Evolutionary conservation across 2,329 filamentous ascomycete genomes (phyloP).

Genomic region (Cryphonectria naterciae): DNA sequence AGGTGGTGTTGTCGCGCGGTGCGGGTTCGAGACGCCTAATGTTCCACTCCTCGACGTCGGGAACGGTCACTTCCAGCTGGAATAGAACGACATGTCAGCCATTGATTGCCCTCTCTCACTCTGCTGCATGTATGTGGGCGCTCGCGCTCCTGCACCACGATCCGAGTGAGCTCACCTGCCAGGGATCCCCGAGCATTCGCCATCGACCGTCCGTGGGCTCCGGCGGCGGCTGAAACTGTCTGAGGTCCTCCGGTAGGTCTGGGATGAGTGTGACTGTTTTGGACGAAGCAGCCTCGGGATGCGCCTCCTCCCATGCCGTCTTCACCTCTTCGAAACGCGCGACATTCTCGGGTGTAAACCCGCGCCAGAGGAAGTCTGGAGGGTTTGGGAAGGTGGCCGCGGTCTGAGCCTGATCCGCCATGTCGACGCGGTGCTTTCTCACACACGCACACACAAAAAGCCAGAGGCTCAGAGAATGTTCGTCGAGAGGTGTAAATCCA

Average conservation of each 20-base stretch:
- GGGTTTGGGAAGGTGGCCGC: constrained; percentile 77
- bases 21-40: constrained; percentile 67
- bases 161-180: constrained; percentile 49
- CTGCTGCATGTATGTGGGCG: neutral
- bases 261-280: constrained; percentile 42
- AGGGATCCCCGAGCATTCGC: constrained; percentile 72
- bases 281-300: constrained; percentile 33
- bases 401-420: constrained; percentile 59
- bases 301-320: constrained; percentile 42
- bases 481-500: neutral
- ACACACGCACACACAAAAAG: neutral
- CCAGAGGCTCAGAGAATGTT: neutral
- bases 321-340: constrained; percentile 55
- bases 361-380: constrained; percentile 79
- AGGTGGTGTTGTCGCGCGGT: constrained; percentile 44
- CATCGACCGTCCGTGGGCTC: constrained; percentile 74
- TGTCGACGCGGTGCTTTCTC: constrained; percentile 37
- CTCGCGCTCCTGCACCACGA: constrained; percentile 14
- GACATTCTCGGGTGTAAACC: constrained; percentile 80
- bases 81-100: neutral
- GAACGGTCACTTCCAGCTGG: constrained; percentile 64
- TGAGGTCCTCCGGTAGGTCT: constrained; percentile 70
- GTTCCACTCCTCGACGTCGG: constrained; percentile 69
- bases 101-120: neutral
- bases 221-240: constrained; percentile 78